Percentiles rank a stretch among this genome's conserved stretches.
phyloP scores from a whole-genome alignment of 331 rosid genomes.

The Quercus phellos region DNA sequence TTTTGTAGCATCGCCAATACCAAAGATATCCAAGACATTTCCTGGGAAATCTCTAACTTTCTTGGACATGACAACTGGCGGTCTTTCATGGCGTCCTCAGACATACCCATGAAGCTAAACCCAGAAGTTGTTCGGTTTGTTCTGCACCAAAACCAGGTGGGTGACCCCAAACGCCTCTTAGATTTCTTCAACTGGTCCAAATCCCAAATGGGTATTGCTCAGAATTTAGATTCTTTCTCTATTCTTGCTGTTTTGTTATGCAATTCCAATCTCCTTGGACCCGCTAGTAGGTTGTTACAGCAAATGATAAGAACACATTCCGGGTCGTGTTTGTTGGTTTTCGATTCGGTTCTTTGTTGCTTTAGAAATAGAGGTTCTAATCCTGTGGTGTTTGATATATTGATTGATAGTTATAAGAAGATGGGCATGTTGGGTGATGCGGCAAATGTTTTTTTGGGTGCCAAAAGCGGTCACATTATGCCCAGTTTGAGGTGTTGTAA shows the following conservation, averaged over 20 bases:
- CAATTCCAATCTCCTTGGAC: too few species aligned
- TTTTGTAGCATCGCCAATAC: too few species aligned
- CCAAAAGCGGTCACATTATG: neutral
- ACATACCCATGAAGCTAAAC: neutral
- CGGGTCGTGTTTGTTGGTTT: too few species aligned
- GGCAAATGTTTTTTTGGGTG: neutral
- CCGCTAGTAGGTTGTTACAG: too few species aligned
- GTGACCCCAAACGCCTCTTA: neutral
- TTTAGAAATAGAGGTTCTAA: neutral
- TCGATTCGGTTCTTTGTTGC: neutral
- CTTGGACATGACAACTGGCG: neutral
- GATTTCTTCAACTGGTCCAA: neutral
- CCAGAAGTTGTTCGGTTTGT: neutral
- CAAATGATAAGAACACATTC: too few species aligned
- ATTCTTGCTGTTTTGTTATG: too few species aligned
- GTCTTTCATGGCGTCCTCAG: neutral
- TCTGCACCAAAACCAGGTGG: neutral
- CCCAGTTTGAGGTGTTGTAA: neutral
- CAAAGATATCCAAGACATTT: neutral
- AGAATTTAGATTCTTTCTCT: too few species aligned
- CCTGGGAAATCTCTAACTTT: neutral
- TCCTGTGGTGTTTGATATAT: neutral
- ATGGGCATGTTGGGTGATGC: neutral
- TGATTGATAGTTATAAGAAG: neutral
- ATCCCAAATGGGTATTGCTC: too few species aligned